These are phyloP conservation scores for Xylaria sp. DNA, from an alignment of 2,329 filamentous ascomycete species.

Conservation along the genomic window DNA sequence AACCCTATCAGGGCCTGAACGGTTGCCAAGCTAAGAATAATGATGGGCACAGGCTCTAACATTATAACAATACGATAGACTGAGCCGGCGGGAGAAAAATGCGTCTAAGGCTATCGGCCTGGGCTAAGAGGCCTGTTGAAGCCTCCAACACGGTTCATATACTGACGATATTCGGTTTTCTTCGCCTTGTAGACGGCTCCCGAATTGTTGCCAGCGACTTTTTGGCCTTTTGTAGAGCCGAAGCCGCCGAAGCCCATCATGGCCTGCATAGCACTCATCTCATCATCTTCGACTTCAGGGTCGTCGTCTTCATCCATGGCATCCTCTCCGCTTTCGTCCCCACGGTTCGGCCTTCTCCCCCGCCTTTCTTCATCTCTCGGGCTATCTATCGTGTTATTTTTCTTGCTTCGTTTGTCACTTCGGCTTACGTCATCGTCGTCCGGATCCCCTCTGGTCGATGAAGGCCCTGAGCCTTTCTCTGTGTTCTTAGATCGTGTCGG, in stretches of 20 bases:
- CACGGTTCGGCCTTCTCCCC: constrained; percentile 20
- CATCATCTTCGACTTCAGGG: constrained; percentile 66
- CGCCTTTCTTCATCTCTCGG: constrained; percentile 36
- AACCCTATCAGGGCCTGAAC: background rate
- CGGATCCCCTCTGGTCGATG: constrained; percentile 46
- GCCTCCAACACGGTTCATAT: constrained; percentile 86
- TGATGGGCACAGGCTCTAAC: background rate
- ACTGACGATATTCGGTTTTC: constrained; percentile 93
- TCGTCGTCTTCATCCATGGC: constrained; percentile 46
- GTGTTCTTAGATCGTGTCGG: constrained; percentile 38
- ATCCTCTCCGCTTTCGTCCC: constrained; percentile 23
- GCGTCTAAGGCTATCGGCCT: constrained; percentile 32
- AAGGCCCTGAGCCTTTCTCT: constrained; percentile 32
- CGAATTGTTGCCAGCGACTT: constrained; percentile 85
- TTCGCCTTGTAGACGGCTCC: constrained; percentile 89
- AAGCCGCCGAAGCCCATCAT: constrained; percentile 93
- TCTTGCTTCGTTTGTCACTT: constrained; percentile 28
- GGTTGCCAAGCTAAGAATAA: background rate
- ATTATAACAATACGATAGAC: background rate
- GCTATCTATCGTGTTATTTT: constrained; percentile 23
- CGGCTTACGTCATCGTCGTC: constrained; percentile 39
- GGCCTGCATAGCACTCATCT: constrained; percentile 74
- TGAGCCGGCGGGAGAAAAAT: background rate
- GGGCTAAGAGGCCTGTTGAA: constrained; percentile 81
- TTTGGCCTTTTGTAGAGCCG: constrained; percentile 84